A percentile compares a stretch with the other conserved stretches of the same genome.
Evolutionary conservation across 164 flowering plant genomes (phyloP).

Genomic region (Echeveria elegans): DNA sequence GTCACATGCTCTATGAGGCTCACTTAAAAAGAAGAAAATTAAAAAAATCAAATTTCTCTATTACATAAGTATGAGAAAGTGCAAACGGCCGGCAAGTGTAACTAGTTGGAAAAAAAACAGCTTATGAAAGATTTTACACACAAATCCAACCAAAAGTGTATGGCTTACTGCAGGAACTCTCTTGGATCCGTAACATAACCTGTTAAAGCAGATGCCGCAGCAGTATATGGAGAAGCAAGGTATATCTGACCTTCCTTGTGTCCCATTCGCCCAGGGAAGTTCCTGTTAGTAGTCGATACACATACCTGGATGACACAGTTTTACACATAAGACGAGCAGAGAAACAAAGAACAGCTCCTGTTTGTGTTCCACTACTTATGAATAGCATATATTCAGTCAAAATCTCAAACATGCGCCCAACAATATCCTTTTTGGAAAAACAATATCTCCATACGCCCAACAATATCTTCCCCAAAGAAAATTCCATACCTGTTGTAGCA

Average conservation of each 20-base stretch:
- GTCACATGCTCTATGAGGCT: too few species aligned
- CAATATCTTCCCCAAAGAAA: too few species aligned
- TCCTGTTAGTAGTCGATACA: slow-evolving; percentile 93
- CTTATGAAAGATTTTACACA: neutral
- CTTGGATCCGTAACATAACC: slow-evolving; percentile 96
- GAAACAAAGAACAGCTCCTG: neutral
- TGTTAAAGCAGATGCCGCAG: slow-evolving; percentile 96
- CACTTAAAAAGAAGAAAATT: too few species aligned
- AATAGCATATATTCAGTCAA: neutral
- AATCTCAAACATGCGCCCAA: neutral
- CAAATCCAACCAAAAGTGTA: neutral
- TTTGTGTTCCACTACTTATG: neutral
- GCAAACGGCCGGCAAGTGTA: too few species aligned
- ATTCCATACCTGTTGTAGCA: neutral
- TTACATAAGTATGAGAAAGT: too few species aligned
- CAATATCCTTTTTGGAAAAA: too few species aligned
- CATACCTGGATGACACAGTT: slow-evolving; percentile 55
- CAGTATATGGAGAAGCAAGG: slow-evolving; percentile 91
- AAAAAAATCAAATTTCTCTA: too few species aligned
- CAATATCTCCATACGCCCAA: too few species aligned
- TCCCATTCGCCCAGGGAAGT: slow-evolving; percentile 98
- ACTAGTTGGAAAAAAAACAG: neutral
- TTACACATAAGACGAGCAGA: neutral
- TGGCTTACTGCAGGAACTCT: slow-evolving; percentile 64
- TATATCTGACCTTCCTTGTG: slow-evolving; percentile 95